Base-by-base conservation (phyloP, 164 flowering plant genomes). In the Euptelea pleiosperma region DNA sequence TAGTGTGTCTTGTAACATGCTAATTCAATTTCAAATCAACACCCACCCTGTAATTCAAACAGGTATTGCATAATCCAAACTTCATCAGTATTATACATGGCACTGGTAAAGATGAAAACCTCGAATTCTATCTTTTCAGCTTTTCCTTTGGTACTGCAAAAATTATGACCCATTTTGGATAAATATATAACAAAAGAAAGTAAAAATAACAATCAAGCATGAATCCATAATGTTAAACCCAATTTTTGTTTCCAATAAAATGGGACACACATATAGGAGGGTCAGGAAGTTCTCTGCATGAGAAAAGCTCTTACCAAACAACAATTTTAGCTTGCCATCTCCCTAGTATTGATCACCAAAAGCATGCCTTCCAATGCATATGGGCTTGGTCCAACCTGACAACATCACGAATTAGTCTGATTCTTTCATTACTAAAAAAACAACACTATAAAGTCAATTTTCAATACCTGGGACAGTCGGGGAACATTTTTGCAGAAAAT, bases 31-130 rank as follows among this genome's bases (percentile, higher is more conserved):
- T 34, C 4, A 59, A 49, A 45, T 11, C 30, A 2, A 16, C 30
- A 52, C 8, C 2, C 41, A 18, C 15, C n/a, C 25, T 16, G 14
- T 34, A 21, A 53, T 11, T 55, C 37, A 58, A 53, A 49, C 15
- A 9, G 6, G 22, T 24, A 18, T 37, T 49, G 40, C 8, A 67
- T 49, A 64, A 58, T 45, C 7, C 69, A 55, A 50, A 89, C 98
- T 97, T 92, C 98, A 73, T 92, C 98, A 36, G 98, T 92, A 79
- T 92, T 92, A 57, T 92, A 92, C 98, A 92, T 92, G 54, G 72
- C 84, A 49, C 98, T 96, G 6, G 85, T 87, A 51, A 86, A 92
- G 64, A 85, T 74, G 65, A 43, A 92, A 63, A 92, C 98, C 73
- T 92, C 96, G 5, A 80, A 21, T 53, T 89, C 98, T 24, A 79